These are phyloP conservation scores for Populus hybrid DNA, from an alignment of 441 rosid genomes.

Conservation along the genomic window DNA sequence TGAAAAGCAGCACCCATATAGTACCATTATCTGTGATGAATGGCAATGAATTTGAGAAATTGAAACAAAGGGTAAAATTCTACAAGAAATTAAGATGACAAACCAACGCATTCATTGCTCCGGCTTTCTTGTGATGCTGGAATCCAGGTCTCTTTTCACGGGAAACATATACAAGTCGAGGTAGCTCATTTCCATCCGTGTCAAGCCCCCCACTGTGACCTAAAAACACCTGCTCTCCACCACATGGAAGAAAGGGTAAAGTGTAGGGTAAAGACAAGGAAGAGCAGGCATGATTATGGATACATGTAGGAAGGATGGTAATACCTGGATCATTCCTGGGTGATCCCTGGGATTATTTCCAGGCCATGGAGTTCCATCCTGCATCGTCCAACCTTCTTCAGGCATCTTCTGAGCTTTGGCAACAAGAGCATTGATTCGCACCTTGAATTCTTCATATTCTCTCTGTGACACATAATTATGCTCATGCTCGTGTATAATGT, in stretches of 20 bases:
- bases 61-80: background rate
- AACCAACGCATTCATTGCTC: slow-evolving; percentile 99
- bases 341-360: slow-evolving; percentile 97
- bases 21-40: background rate
- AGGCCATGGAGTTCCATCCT: slow-evolving; percentile 99
- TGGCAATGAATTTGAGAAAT: background rate
- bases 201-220: slow-evolving; percentile 97
- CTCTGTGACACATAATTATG: slow-evolving; percentile 41
- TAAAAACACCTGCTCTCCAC: slow-evolving; percentile 65
- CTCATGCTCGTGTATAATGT: background rate
- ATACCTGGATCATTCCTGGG: slow-evolving; percentile 98
- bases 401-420: slow-evolving; percentile 97
- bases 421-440: slow-evolving; percentile 94
- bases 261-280: background rate
- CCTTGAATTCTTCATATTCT: slow-evolving; percentile 98
- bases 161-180: slow-evolving; percentile 97
- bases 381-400: slow-evolving; percentile 99
- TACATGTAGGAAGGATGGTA: slow-evolving; percentile 2
- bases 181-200: slow-evolving; percentile 95
- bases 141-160: slow-evolving; percentile 99
- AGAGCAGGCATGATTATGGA: background rate
- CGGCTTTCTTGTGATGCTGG: slow-evolving; percentile 98
- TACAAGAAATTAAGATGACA: slow-evolving; percentile 26
- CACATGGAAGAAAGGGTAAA: slow-evolving; percentile 6
- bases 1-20: background rate